Evolutionary conservation across 345 rosid genomes (phyloP).

Genomic region (Dovyalis caffra): DNA sequence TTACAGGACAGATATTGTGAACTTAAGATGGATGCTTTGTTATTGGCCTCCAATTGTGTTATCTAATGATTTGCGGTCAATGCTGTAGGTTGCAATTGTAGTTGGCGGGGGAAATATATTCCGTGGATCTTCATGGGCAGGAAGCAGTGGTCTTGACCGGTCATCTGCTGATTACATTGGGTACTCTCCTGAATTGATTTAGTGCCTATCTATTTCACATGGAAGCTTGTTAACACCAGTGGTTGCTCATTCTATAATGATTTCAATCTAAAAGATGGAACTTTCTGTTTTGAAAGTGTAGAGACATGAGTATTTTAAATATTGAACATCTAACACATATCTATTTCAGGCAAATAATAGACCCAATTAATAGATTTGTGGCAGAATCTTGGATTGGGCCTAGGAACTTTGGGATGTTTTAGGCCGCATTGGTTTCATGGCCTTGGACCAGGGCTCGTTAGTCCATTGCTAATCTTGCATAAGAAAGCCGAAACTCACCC

Average conservation of each 20-base stretch:
- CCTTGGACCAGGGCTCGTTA: too few relatives aligned
- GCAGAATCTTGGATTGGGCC: not conserved
- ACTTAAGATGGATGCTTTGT: slow-evolving; percentile 5
- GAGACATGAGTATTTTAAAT: not conserved
- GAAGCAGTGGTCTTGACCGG: slow-evolving; percentile 93
- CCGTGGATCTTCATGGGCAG: slow-evolving; percentile 92
- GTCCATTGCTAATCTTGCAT: too few relatives aligned
- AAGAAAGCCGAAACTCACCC: too few relatives aligned
- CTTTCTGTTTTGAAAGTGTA: not conserved
- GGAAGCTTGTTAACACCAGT: not conserved
- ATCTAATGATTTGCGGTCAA: slow-evolving; percentile 7
- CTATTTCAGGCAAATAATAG: not conserved
- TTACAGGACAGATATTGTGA: not conserved
- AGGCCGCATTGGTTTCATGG: too few relatives aligned
- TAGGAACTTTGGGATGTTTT: too few relatives aligned
- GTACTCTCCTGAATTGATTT: slow-evolving; percentile 33
- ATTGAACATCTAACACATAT: not conserved
- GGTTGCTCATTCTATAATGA: not conserved
- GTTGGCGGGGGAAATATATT: slow-evolving; percentile 98
- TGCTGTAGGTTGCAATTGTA: slow-evolving; percentile 80
- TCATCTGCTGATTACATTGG: slow-evolving; percentile 98
- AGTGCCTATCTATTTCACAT: not conserved
- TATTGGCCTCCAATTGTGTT: not conserved
- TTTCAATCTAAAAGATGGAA: not conserved
- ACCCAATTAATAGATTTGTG: not conserved